Evolutionary conservation across 1,284 basidiomycete species (phyloP).

Genomic region (Macrocystidia cucumis): DNA sequence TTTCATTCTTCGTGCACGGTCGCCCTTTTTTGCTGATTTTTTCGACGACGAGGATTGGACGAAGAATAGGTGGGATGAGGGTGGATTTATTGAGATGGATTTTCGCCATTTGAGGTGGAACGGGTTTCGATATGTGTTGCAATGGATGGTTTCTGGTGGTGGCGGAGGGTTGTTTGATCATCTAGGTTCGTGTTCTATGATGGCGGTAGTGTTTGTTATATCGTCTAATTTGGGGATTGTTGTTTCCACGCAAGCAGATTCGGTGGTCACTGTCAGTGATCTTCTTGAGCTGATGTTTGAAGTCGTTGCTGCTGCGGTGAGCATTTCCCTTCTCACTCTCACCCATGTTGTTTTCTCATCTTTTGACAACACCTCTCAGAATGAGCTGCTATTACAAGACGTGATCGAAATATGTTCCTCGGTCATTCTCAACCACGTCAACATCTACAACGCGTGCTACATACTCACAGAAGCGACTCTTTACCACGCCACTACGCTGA

Average conservation of each 20-base stretch:
- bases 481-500: constrained; percentile 69
- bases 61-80: constrained; percentile 42
- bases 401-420: constrained; percentile 80
- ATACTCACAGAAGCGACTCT: constrained; percentile 81
- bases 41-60: constrained; percentile 87
- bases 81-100: constrained; percentile 56
- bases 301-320: constrained; percentile 79
- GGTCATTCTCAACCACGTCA: constrained; percentile 65
- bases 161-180: constrained; percentile 72
- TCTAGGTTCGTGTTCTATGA: constrained; percentile 41
- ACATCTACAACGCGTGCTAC: constrained; percentile 74
- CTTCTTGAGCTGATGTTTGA: constrained; percentile 85
- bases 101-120: constrained; percentile 74
- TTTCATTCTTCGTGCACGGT: constrained; percentile 72
- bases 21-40: constrained; percentile 82
- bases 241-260: constrained; percentile 34
- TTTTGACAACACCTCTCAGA: constrained; percentile 35
- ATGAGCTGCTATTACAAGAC: constrained; percentile 84
- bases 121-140: constrained; percentile 71
- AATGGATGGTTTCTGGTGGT: constrained; percentile 74
- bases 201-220: too few relatives aligned
- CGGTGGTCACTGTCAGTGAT: constrained; percentile 61
- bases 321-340: constrained; percentile 17
- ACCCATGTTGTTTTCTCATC: neutral
- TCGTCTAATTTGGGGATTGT: neutral